Evolutionary conservation across 2,329 filamentous ascomycete genomes (phyloP).

Genomic region (Trichoderma sp.): DNA sequence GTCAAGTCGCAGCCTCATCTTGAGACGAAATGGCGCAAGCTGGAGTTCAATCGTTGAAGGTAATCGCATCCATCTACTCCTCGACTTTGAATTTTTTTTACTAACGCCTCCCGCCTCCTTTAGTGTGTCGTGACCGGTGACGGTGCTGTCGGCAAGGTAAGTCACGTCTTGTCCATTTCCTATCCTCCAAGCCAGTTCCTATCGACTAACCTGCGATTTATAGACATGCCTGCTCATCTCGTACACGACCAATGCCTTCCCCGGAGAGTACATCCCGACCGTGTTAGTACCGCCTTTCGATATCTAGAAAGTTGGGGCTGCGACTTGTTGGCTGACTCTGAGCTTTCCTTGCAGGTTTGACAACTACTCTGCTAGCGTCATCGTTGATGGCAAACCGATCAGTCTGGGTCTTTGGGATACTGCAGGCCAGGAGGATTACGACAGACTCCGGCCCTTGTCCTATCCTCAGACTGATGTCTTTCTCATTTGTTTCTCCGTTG

Average conservation of each 20-base stretch:
- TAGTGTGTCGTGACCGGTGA: conserved; percentile 99
- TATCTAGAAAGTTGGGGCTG: conserved; percentile 8
- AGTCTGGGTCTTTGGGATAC: conserved; percentile 98
- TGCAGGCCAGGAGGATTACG: conserved; percentile 97
- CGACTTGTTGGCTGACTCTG: conserved; percentile 22
- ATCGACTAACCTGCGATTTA: conserved; percentile 22
- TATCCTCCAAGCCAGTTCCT: background rate
- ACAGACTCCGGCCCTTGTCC: conserved; percentile 87
- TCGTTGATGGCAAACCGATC: conserved; percentile 98
- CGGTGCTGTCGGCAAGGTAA: conserved; percentile 96
- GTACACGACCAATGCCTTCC: conserved; percentile 98
- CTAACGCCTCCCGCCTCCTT: conserved; percentile 32
- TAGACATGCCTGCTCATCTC: conserved; percentile 99
- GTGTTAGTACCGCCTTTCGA: conserved; percentile 61
- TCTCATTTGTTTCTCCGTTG: conserved; percentile 96
- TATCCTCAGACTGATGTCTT: conserved; percentile 99
- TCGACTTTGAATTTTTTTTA: conserved; percentile 14
- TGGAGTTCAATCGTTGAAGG: conserved; percentile 86
- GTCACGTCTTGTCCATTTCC: conserved; percentile 22
- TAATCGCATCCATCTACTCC: conserved; percentile 38
- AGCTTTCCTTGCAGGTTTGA: conserved; percentile 67
- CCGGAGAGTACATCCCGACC: conserved; percentile 99
- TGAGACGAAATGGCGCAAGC: conserved; percentile 65
- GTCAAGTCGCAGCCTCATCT: conserved; percentile 18
- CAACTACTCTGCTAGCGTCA: conserved; percentile 98